A percentile compares a stretch with the other conserved stretches of the same genome.
Conservation (phyloP, 768 basidiomycete species). For the Amanita fuliginea region DNA sequence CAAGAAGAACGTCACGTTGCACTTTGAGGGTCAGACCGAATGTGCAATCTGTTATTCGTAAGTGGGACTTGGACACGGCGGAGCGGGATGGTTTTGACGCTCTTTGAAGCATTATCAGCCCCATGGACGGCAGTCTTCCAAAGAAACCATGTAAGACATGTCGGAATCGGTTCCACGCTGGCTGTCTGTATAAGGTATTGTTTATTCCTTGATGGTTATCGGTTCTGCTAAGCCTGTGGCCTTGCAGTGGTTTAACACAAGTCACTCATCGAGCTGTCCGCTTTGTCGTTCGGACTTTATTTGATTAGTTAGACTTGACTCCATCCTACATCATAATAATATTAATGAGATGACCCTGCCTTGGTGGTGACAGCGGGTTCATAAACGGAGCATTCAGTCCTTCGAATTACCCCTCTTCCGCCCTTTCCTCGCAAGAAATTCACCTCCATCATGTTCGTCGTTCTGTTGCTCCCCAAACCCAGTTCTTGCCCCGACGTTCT, state of each 20-base stretch:
- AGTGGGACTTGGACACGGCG: conserved; percentile 14
- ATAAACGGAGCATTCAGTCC: too few relatives aligned
- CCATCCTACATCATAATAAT: neutral
- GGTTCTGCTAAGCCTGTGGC: conserved; percentile 1
- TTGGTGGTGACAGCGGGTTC: too few relatives aligned
- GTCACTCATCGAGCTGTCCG: conserved; percentile 86
- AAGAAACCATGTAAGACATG: conserved; percentile 90
- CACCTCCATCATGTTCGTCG: too few relatives aligned
- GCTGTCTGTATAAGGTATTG: conserved; percentile 77
- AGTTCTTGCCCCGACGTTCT: too few relatives aligned
- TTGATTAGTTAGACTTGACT: neutral
- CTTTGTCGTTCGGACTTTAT: conserved; percentile 81
- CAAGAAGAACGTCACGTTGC: conserved; percentile 86
- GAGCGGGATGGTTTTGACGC: neutral
- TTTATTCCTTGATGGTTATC: neutral
- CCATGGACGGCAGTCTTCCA: conserved; percentile 80
- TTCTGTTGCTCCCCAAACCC: too few relatives aligned
- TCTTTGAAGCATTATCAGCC: conserved; percentile 67
- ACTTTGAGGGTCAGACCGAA: conserved; percentile 93
- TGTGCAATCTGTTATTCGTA: conserved; percentile 96
- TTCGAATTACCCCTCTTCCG: too few relatives aligned
- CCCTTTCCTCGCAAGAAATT: too few relatives aligned
- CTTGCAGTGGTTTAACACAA: conserved; percentile 75
- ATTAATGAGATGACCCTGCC: too few relatives aligned
- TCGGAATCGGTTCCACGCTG: conserved; percentile 88